Conservation (phyloP, 2,329 filamentous ascomycete genomes). For the Hypoxylon sp. region DNA sequence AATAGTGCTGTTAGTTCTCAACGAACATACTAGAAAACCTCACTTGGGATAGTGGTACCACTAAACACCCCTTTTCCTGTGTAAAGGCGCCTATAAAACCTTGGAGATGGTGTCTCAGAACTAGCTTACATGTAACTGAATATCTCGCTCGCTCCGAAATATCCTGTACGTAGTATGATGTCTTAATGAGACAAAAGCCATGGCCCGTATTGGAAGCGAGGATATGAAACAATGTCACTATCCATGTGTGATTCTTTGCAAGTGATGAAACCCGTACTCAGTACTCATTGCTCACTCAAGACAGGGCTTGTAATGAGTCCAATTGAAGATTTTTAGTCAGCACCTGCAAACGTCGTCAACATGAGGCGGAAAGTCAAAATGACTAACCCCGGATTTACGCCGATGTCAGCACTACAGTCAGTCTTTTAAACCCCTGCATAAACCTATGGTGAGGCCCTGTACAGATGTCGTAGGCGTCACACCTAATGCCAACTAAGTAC, state of each 20-base stretch:
- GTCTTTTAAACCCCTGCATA: background rate
- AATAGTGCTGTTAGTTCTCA: background rate
- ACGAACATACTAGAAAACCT: background rate
- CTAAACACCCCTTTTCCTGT: background rate
- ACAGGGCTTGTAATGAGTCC: background rate
- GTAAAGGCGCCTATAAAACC: background rate
- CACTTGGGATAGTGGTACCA: background rate
- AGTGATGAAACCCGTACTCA: background rate
- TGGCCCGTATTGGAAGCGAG: background rate
- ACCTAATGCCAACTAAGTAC: slow-evolving; percentile 22
- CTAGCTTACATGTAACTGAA: background rate
- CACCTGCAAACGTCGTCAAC: background rate
- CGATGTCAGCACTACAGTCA: background rate
- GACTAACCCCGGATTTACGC: background rate
- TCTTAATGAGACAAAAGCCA: background rate
- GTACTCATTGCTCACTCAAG: background rate
- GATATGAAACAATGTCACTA: slow-evolving; percentile 4
- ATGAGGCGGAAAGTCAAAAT: slow-evolving; percentile 9
- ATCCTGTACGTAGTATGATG: background rate
- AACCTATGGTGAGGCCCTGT: slow-evolving; percentile 11
- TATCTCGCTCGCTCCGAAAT: background rate
- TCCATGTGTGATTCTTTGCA: background rate
- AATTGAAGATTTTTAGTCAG: background rate
- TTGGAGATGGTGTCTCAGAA: background rate
- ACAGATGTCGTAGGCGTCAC: slow-evolving; percentile 11